Evolutionary conservation across 2,329 filamentous ascomycete species (phyloP).

Genomic region (Sporothrix brunneoviolacea): DNA sequence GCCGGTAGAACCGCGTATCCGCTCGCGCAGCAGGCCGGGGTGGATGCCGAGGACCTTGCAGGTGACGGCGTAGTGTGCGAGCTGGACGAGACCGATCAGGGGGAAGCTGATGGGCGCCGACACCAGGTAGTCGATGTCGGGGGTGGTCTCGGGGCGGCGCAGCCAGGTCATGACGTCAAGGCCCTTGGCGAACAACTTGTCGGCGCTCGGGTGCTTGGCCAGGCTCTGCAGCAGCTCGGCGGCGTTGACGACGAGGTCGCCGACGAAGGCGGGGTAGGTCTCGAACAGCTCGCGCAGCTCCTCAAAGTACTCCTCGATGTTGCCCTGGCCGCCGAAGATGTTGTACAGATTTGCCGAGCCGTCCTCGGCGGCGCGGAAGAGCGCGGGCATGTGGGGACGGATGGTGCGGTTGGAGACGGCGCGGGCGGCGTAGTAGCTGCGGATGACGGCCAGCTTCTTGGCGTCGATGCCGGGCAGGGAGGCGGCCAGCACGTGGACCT

Average conservation of each 20-base stretch:
- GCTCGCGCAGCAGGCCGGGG: conserved; percentile 79
- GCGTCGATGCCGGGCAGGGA: conserved; percentile 80
- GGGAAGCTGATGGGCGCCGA: conserved; percentile 94
- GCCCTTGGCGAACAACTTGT: conserved; percentile 97
- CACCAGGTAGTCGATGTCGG: conserved; percentile 88
- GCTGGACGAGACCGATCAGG: conserved; percentile 89
- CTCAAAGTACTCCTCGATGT: conserved; percentile 99
- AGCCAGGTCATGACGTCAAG: conserved; percentile 93
- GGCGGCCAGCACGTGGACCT: conserved; percentile 85
- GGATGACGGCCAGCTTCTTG: conserved; percentile 87
- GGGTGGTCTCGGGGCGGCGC: conserved; percentile 79
- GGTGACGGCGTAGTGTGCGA: conserved; percentile 91
- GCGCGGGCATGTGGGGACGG: conserved; percentile 86
- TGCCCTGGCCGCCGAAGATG: conserved; percentile 94
- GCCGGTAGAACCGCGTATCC: conserved; percentile 81
- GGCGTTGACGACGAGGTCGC: conserved; percentile 72
- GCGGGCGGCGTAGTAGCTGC: conserved; percentile 86
- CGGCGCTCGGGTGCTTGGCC: conserved; percentile 74
- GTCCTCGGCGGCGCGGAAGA: conserved; percentile 82
- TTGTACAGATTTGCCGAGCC: conserved; percentile 80
- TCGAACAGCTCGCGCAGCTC: conserved; percentile 86
- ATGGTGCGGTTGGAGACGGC: conserved; percentile 77
- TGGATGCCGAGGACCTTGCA: conserved; percentile 87
- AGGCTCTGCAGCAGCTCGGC: conserved; percentile 84
- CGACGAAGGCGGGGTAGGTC: conserved; percentile 86